Evolutionary conservation across 2,329 filamentous ascomycete species (phyloP).

Genomic region (Pseudopyricularia cyperi): DNA sequence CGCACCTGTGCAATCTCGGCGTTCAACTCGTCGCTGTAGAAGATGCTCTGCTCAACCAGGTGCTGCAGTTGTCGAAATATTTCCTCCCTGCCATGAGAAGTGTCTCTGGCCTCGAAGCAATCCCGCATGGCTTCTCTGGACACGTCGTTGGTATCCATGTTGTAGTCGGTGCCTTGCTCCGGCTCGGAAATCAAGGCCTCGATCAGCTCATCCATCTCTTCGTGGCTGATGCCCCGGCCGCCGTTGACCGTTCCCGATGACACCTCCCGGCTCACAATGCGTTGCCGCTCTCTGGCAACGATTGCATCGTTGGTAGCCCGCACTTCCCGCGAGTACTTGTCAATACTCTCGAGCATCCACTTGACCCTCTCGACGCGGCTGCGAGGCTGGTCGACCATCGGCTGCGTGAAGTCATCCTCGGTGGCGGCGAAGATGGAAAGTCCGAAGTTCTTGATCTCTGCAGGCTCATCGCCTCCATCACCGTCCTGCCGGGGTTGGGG

Average conservation of each 20-base stretch:
- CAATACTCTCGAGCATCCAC: conserved; percentile 15
- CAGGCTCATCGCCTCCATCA: neutral
- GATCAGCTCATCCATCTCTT: conserved; percentile 15
- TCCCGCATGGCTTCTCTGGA: conserved; percentile 5
- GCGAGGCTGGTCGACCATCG: conserved; percentile 11
- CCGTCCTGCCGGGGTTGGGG: neutral
- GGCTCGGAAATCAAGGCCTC: conserved; percentile 13
- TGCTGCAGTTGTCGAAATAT: conserved; percentile 8
- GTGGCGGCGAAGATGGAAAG: conserved; percentile 19
- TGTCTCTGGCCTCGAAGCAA: neutral
- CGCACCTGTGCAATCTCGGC: conserved; percentile 11
- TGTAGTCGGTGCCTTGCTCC: conserved; percentile 11
- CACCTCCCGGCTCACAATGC: conserved; percentile 13
- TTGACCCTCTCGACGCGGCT: conserved; percentile 15
- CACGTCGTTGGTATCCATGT: conserved; percentile 6
- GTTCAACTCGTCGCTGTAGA: conserved; percentile 11
- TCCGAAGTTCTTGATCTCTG: conserved; percentile 12
- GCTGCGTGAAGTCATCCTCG: conserved; percentile 14
- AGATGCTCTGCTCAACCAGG: conserved; percentile 8
- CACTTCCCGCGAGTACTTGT: conserved; percentile 16
- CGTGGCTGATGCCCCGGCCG: neutral
- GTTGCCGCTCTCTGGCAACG: conserved; percentile 19
- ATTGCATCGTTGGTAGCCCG: conserved; percentile 18
- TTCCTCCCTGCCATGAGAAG: conserved; percentile 4
- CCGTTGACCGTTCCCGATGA: conserved; percentile 1